Evolutionary conservation across 139 green algal species (phyloP), one percentile per base, ranked within the genome.

Genomic region (Coccomyxa sp.): DNA sequence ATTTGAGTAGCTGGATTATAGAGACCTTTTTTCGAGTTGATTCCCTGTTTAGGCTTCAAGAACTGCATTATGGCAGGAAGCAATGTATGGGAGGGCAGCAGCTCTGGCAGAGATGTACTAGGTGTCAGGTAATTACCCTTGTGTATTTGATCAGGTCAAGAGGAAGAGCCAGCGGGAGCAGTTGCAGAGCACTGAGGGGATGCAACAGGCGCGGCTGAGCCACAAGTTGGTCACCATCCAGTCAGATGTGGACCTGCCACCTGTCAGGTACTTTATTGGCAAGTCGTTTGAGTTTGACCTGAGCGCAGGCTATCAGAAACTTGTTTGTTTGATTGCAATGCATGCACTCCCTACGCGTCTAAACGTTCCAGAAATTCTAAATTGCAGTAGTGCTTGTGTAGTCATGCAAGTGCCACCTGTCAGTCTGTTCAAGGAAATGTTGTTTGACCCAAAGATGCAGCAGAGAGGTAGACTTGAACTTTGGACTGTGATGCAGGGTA

Each of bases 201-300:
- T 45, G 3, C 83, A 83, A 14, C 84, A 86, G 17, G 92, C 91
- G 18, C 83, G 67, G 67, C 87, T 95, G n/a, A 87, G 84, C 76
- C 88, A 84, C 79, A 67, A 88, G 58, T 82, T 95, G 31, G 90
- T 95, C 13, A 85, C 82, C 58, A 90, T 95, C 16, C 79, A 82
- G 32, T 91, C 86, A 13, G 80, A 85, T n/a, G 76, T 95, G 30
- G 84, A 91, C 59, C 45, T 88, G 7, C 91, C 91, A 15, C 82
- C 89, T 18, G 57, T 94, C 18, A 81, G 88, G 27, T 18, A 81
- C 38, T 51, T 51, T 51, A 3, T 51, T 7, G 7, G 7, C 38
- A 51, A 51, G 38, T 51, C 38, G 38, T 7, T 7, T 51, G 38
- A 11, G 7, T 51, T 51, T 51, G 38, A 51, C 38, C 38, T 51